A percentile compares a stretch with the other conserved stretches of the same genome.
Conservation (phyloP, 2,329 filamentous ascomycete genomes). For the Pseudocercospora musae region DNA sequence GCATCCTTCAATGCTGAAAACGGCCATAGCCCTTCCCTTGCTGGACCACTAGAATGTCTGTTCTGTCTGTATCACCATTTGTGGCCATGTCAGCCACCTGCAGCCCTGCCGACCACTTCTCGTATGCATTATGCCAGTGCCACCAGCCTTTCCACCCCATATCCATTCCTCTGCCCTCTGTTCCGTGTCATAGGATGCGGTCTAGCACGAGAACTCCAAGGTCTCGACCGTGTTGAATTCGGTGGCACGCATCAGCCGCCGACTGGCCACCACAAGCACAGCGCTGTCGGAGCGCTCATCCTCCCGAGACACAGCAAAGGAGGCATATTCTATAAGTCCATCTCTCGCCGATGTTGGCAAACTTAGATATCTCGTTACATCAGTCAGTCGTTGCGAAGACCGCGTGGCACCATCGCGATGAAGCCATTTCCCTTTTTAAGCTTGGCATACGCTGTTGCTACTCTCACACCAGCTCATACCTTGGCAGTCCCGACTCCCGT, state of each 20-base stretch:
- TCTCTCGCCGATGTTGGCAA: not conserved
- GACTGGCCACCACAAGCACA: not conserved
- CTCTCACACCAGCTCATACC: slow-evolving; percentile 4
- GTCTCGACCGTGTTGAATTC: not conserved
- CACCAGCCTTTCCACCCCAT: not conserved
- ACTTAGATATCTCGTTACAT: not conserved
- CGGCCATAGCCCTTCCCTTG: not conserved
- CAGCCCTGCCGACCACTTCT: not conserved
- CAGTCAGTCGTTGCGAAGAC: not conserved
- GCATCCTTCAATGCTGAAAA: not conserved
- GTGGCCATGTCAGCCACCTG: not conserved
- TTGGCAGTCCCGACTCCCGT: slow-evolving; percentile 7
- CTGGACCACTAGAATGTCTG: not conserved
- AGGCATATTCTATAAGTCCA: not conserved
- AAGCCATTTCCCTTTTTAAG: slow-evolving; percentile 3
- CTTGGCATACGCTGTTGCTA: slow-evolving; percentile 1
- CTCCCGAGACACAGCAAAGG: not conserved
- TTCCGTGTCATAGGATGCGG: not conserved
- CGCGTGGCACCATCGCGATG: not conserved
- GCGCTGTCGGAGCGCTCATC: not conserved
- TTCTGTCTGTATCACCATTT: not conserved
- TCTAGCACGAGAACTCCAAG: not conserved
- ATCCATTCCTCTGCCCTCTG: not conserved
- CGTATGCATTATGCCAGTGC: too few species aligned
- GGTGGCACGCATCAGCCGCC: not conserved